phyloP scores from a whole-genome alignment of 768 basidiomycete genomes.

The Pholiota conissans region DNA sequence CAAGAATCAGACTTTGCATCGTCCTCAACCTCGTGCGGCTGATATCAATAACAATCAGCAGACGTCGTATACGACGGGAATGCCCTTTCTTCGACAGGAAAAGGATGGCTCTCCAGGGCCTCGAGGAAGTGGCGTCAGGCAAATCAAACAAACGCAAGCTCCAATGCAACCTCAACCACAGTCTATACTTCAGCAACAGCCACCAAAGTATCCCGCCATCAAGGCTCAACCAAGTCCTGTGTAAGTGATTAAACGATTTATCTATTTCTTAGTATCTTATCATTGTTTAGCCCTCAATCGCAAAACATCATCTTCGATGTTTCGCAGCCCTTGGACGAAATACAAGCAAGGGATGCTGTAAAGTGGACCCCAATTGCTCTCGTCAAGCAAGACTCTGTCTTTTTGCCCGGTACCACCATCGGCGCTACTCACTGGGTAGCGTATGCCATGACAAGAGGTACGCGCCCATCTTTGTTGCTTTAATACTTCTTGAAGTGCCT shows the following conservation, averaged over 20 bases:
- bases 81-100: slow-evolving; percentile 45
- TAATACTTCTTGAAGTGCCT: not conserved
- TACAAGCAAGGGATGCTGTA: slow-evolving; percentile 76
- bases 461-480: not conserved
- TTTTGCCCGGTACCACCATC: slow-evolving; percentile 84
- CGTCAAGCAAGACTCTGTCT: slow-evolving; percentile 82
- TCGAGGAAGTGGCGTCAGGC: slow-evolving; percentile 32
- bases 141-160: not conserved
- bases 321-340: slow-evolving; percentile 66
- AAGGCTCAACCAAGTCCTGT: slow-evolving; percentile 58
- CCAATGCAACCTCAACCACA: slow-evolving; percentile 11
- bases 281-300: slow-evolving; percentile 48
- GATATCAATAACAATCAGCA: slow-evolving; percentile 51
- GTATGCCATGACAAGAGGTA: slow-evolving; percentile 88
- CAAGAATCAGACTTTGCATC: slow-evolving; percentile 49
- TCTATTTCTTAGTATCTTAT: slow-evolving; percentile 4
- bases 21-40: slow-evolving; percentile 47
- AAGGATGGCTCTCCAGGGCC: slow-evolving; percentile 75
- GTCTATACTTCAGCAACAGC: not conserved
- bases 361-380: slow-evolving; percentile 91
- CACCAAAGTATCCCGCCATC: slow-evolving; percentile 35
- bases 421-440: slow-evolving; percentile 93
- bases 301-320: slow-evolving; percentile 80
- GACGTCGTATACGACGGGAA: slow-evolving; percentile 17
- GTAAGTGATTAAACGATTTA: slow-evolving; percentile 33